Evolutionary conservation across 108 stramenopile species (phyloP).

Genomic region (Skeletonema costatum): DNA sequence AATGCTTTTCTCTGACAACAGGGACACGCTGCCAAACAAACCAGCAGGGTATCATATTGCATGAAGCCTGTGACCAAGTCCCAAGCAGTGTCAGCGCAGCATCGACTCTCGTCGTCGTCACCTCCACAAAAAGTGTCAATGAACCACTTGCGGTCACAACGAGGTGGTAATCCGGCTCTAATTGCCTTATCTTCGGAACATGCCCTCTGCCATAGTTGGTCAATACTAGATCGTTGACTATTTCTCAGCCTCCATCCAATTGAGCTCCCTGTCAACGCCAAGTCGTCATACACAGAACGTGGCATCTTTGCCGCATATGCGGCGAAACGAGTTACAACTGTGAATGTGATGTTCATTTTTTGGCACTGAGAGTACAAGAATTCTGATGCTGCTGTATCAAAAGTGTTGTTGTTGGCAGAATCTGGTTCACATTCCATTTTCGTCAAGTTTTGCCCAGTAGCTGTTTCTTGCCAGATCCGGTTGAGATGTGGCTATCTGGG

Average conservation of each 20-base stretch:
- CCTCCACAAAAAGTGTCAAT: constrained; percentile 50
- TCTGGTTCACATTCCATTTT: constrained; percentile 37
- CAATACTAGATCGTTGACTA: constrained; percentile 45
- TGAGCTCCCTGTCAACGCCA: constrained; percentile 43
- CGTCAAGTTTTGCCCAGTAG: constrained; percentile 32
- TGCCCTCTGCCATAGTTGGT: constrained; percentile 44
- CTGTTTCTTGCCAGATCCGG: neutral
- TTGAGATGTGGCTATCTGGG: neutral
- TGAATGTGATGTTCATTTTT: constrained; percentile 41
- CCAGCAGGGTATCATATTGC: constrained; percentile 53
- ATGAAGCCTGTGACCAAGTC: constrained; percentile 52
- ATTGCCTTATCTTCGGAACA: constrained; percentile 34
- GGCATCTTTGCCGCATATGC: constrained; percentile 52
- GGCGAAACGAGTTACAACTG: constrained; percentile 41
- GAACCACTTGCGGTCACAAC: constrained; percentile 55
- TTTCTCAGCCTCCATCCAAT: constrained; percentile 54
- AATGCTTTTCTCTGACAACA: constrained; percentile 34
- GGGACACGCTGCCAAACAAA: constrained; percentile 49
- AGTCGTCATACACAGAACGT: constrained; percentile 49
- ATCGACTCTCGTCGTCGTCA: constrained; percentile 30
- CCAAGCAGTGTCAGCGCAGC: constrained; percentile 45
- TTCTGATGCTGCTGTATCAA: constrained; percentile 42
- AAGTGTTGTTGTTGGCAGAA: constrained; percentile 52
- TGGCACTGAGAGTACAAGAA: constrained; percentile 49
- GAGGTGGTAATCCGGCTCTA: constrained; percentile 33